Percentiles rank a stretch among this genome's conserved stretches.
Evolutionary conservation across 129 eudicot species (phyloP).

Genomic region (Solidago caesia): DNA sequence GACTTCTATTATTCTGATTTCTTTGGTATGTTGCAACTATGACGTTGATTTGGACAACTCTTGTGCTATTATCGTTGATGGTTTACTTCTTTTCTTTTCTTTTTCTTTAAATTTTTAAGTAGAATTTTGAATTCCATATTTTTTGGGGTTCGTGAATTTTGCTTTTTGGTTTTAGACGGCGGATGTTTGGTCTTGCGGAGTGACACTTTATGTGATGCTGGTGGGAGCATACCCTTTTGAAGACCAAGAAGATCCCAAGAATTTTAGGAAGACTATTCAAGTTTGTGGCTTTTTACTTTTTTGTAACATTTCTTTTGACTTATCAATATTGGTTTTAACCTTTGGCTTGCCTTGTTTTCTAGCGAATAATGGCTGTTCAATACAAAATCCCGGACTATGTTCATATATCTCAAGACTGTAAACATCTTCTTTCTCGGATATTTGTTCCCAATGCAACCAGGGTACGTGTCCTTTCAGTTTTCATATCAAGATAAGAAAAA

Average conservation of each 20-base stretch:
- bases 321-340: conserved; percentile 4
- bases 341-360: conserved; percentile 10
- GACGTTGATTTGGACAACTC: not conserved
- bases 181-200: conserved; percentile 99
- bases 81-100: not conserved
- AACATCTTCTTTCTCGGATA: conserved; percentile 84
- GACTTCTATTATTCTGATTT: not conserved
- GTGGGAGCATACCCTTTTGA: conserved; percentile 97
- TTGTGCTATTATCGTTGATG: conserved; percentile 4
- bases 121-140: conserved; percentile 10
- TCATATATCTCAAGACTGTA: conserved; percentile 90
- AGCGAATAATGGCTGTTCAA: conserved; percentile 82
- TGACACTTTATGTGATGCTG: conserved; percentile 91
- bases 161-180: conserved; percentile 50
- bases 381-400: conserved; percentile 95
- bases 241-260: conserved; percentile 94
- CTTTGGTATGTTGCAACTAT: not conserved
- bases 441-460: conserved; percentile 68
- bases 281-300: conserved; percentile 34
- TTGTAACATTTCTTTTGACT: conserved; percentile 7
- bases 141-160: conserved; percentile 16
- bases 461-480: conserved; percentile 41
- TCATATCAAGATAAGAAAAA: not conserved
- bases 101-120: conserved; percentile 10
- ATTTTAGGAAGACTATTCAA: conserved; percentile 88